Conservation (phyloP, 805 yeast species). For the Ogataea philodendri region DNA sequence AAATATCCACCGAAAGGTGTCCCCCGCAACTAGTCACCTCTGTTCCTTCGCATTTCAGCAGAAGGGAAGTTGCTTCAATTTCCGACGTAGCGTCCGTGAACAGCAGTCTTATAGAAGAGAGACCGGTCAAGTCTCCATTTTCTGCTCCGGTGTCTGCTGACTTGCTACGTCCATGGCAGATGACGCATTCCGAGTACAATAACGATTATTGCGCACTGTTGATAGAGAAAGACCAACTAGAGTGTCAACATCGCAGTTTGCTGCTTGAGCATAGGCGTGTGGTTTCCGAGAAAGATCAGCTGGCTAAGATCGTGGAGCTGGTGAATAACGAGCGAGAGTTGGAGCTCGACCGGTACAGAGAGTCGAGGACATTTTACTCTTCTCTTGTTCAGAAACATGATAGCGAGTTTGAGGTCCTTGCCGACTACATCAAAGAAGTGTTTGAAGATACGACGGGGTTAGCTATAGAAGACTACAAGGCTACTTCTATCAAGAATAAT, state of each 20-base stretch:
- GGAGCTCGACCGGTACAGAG: constrained; percentile 1
- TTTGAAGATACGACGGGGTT: constrained; percentile 1
- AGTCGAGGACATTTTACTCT: constrained; percentile 1
- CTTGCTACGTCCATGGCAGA: no score
- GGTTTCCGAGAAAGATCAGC: not conserved
- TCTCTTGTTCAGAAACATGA: constrained; percentile 1
- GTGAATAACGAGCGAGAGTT: not conserved
- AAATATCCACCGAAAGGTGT: no score
- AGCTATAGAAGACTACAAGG: not conserved
- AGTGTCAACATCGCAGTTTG: not conserved
- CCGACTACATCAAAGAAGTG: not conserved
- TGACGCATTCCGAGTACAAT: no score
- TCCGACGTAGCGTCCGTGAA: no score
- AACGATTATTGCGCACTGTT: not conserved
- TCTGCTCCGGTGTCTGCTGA: no score
- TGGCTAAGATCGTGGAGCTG: not conserved
- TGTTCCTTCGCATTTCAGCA: no score
- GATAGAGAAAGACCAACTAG: constrained; percentile 1
- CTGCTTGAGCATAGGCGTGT: not conserved
- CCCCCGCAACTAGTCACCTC: no score
- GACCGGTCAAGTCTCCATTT: no score
- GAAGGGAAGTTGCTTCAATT: no score
- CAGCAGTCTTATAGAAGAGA: no score
- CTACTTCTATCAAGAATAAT: not conserved
- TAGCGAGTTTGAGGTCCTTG: not conserved